Percentiles rank a stretch among this genome's conserved stretches.
phyloP scores from a whole-genome alignment of 2,329 filamentous ascomycete genomes.

The Xylaria sp. region DNA sequence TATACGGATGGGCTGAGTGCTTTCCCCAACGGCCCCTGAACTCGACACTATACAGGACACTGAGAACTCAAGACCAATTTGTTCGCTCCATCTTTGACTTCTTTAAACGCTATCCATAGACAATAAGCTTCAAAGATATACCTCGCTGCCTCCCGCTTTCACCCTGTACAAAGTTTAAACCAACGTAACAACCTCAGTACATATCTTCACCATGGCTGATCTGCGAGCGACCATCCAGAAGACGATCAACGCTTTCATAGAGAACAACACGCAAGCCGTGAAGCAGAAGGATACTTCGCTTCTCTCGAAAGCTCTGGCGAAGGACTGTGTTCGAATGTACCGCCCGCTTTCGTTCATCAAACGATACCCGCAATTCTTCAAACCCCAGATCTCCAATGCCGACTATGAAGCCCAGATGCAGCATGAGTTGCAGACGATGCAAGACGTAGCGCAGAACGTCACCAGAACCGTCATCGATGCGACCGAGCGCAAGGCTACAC shows the following conservation, averaged over 20 bases:
- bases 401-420: conserved; percentile 42
- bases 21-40: not conserved
- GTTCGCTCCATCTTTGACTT: not conserved
- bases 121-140: not conserved
- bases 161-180: not conserved
- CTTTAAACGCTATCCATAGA: not conserved
- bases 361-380: conserved; percentile 42
- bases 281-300: conserved; percentile 37
- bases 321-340: conserved; percentile 39
- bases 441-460: conserved; percentile 36
- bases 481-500: conserved; percentile 26
- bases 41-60: not conserved
- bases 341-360: conserved; percentile 40
- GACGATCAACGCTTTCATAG: conserved; percentile 26
- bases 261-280: conserved; percentile 40
- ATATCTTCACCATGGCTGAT: conserved; percentile 26
- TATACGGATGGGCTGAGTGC: not conserved
- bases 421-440: conserved; percentile 35
- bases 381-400: conserved; percentile 39
- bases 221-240: conserved; percentile 26
- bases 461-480: conserved; percentile 39
- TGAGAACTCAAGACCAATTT: not conserved
- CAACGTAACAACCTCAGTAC: not conserved
- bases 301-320: conserved; percentile 36
- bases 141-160: not conserved